Conservation (phyloP, 2,329 filamentous ascomycete genomes). For the Colletotrichum caudatum region DNA sequence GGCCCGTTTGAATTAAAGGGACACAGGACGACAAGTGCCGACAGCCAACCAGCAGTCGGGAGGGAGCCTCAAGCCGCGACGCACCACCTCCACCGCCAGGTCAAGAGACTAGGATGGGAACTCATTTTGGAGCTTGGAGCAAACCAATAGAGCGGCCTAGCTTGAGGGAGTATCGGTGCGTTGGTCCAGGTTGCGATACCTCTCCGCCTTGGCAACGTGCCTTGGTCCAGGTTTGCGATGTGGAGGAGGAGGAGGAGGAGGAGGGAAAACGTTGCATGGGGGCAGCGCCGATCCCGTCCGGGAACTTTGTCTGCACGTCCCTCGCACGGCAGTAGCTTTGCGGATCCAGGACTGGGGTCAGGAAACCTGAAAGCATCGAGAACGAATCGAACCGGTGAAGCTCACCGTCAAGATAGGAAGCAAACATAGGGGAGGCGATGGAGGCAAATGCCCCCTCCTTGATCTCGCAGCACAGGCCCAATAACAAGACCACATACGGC, state of each 20-base stretch:
- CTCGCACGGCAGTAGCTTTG: conserved; percentile 30
- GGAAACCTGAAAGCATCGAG: conserved; percentile 2
- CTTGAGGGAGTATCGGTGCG: not conserved
- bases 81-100: not conserved
- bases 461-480: not conserved
- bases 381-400: conserved; percentile 22
- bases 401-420: not conserved
- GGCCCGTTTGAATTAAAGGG: conserved; percentile 38
- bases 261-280: not conserved
- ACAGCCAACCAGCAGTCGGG: conserved; percentile 25
- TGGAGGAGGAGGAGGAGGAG: not conserved
- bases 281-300: conserved; percentile 9
- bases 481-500: not conserved
- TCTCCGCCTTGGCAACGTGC: too few relatives aligned
- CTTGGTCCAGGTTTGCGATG: conserved; percentile 4
- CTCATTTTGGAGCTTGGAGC: not conserved
- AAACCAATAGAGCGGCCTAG: not conserved
- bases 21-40: conserved; percentile 15
- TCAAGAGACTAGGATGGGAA: not conserved
- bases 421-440: not conserved
- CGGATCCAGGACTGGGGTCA: conserved; percentile 1
- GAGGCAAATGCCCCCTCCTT: not conserved
- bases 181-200: not conserved
- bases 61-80: conserved; percentile 30
- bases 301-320: conserved; percentile 17